Evolutionary conservation across 2,329 filamentous ascomycete genomes (phyloP).

Genomic region (Stemphylium beticola): DNA sequence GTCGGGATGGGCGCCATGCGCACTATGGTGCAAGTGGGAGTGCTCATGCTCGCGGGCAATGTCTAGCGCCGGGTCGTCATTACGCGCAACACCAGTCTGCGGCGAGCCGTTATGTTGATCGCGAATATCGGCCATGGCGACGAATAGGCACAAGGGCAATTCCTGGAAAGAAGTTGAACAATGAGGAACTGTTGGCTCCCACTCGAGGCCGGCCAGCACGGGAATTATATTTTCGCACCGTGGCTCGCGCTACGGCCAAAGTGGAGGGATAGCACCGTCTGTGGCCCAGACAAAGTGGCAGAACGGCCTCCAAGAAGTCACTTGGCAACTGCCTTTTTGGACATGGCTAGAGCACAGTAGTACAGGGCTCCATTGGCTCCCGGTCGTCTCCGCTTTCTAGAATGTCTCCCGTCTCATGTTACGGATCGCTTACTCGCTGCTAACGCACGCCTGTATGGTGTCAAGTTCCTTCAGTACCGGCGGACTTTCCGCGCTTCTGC

Average conservation of each 20-base stretch:
- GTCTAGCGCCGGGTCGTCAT: conserved; percentile 48
- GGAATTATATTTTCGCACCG: conserved; percentile 44
- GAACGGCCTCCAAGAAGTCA: conserved; percentile 21
- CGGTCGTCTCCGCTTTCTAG: conserved; percentile 41
- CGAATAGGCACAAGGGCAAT: conserved; percentile 36
- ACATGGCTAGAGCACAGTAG: conserved; percentile 26
- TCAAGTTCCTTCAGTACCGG: conserved; percentile 21
- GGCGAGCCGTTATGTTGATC: conserved; percentile 44
- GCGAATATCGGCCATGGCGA: conserved; percentile 43
- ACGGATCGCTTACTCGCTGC: conserved; percentile 31
- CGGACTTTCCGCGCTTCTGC: conserved; percentile 29
- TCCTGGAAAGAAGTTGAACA: conserved; percentile 31
- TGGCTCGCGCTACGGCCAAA: conserved; percentile 36
- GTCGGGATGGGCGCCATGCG: conserved; percentile 38
- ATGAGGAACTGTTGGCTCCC: conserved; percentile 33
- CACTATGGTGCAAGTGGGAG: conserved; percentile 47
- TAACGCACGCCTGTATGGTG: conserved; percentile 19
- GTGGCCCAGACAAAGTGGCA: conserved; percentile 36
- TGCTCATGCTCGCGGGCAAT: conserved; percentile 48
- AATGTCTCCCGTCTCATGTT: conserved; percentile 19
- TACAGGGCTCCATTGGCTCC: conserved; percentile 32
- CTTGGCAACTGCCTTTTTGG: conserved; percentile 48
- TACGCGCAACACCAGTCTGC: conserved; percentile 41
- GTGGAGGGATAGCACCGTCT: conserved; percentile 32
- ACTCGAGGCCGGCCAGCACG: conserved; percentile 20